Percentiles rank a stretch among this genome's conserved stretches.
These are phyloP conservation scores for Tuber umbilicatum DNA, from an alignment of 495 filamentous ascomycete species.

Conservation along the genomic window DNA sequence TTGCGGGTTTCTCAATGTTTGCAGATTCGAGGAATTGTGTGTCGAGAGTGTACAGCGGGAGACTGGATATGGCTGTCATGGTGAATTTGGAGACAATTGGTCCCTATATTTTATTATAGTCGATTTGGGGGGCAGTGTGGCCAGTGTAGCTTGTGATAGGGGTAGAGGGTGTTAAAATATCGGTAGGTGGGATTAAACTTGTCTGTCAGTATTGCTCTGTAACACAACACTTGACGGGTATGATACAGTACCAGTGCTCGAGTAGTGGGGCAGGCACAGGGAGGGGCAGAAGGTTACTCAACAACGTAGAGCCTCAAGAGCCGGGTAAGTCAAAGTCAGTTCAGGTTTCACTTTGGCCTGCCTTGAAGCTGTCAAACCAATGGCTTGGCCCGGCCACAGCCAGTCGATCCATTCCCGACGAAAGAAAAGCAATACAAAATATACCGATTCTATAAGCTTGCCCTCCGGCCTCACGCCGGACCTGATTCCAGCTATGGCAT, in stretches of 20 bases:
- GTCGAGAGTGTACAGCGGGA: constrained; percentile 81
- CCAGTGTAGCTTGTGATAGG: not conserved
- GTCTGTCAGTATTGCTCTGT: not conserved
- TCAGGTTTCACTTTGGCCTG: not conserved
- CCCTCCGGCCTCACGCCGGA: not conserved
- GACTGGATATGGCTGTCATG: constrained; percentile 30
- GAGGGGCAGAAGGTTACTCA: not conserved
- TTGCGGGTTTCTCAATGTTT: constrained; percentile 40
- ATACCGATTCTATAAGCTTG: not conserved
- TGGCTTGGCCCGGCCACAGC: not conserved
- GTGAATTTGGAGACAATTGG: constrained; percentile 5
- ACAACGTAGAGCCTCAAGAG: not conserved
- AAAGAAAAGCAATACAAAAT: not conserved
- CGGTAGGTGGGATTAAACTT: not conserved
- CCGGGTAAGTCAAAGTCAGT: not conserved
- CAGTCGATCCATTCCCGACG: not conserved
- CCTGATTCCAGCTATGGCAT: constrained; percentile 17
- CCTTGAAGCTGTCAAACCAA: not conserved
- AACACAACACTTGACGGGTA: not conserved
- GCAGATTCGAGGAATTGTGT: constrained; percentile 67
- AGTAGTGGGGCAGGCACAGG: not conserved
- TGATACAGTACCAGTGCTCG: too few species aligned
- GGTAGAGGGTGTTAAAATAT: not conserved
- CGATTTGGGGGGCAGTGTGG: not conserved
- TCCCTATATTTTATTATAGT: not conserved